These are phyloP conservation scores for Euphorbia corollata DNA, from an alignment of 441 rosid species.

Conservation along the genomic window DNA sequence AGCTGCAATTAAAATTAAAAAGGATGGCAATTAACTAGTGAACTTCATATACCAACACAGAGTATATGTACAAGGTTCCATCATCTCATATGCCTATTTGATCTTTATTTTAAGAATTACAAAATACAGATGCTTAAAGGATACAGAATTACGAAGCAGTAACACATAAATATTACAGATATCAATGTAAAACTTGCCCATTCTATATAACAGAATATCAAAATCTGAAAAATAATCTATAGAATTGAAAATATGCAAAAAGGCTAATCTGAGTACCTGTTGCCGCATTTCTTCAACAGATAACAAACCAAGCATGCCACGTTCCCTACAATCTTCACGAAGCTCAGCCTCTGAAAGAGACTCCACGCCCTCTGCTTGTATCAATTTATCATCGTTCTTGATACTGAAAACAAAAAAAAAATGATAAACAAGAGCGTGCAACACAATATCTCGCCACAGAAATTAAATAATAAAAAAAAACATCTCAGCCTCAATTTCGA, in stretches of 20 bases:
- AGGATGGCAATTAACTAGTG: conserved; percentile 2
- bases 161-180: background rate
- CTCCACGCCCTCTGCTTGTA: conserved; percentile 84
- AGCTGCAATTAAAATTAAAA: conserved; percentile 40
- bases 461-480: background rate
- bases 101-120: background rate
- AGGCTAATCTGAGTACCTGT: conserved; percentile 37
- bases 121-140: background rate
- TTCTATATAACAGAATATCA: background rate
- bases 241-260: background rate
- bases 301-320: conserved; percentile 83
- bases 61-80: background rate
- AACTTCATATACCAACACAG: background rate
- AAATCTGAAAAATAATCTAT: background rate
- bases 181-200: background rate
- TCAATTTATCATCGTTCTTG: conserved; percentile 86
- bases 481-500: background rate
- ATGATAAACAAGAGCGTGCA: background rate
- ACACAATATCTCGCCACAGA: background rate
- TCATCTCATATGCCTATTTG: background rate
- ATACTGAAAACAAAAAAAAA: conserved; percentile 41
- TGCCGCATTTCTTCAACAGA: conserved; percentile 93
- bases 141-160: conserved; percentile 1
- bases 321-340: conserved; percentile 83
- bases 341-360: conserved; percentile 90